Evolutionary conservation across 129 eudicot species (phyloP).

Genomic region (Pittosporum tobira): DNA sequence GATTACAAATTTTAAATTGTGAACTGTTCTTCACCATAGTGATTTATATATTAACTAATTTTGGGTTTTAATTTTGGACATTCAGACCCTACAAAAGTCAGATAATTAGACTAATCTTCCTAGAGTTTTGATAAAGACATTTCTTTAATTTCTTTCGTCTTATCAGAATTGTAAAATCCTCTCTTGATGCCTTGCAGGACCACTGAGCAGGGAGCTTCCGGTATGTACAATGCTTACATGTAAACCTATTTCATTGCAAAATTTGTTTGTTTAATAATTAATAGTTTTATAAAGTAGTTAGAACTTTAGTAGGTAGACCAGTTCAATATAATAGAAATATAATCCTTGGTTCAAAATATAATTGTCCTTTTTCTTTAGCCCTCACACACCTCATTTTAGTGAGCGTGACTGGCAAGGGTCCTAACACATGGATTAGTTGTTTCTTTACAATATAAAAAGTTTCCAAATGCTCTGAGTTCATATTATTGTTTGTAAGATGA

Average conservation of each 20-base stretch:
- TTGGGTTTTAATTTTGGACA: background rate
- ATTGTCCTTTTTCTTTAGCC: too few species aligned
- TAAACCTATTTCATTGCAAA: background rate
- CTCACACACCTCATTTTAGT: too few species aligned
- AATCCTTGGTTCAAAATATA: too few species aligned
- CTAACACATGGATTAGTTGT: too few species aligned
- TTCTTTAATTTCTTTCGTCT: background rate
- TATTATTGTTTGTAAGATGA: too few species aligned
- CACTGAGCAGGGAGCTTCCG: slow-evolving; percentile 38
- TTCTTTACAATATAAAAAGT: too few species aligned
- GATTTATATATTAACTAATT: background rate
- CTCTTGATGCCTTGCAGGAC: slow-evolving; percentile 32
- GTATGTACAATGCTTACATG: slow-evolving; percentile 27
- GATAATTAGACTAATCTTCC: background rate
- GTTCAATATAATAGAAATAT: too few species aligned
- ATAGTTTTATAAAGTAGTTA: background rate
- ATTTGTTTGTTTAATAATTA: background rate
- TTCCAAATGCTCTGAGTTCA: too few species aligned
- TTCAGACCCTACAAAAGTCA: background rate
- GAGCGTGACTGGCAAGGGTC: too few species aligned
- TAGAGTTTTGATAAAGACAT: background rate
- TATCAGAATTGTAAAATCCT: slow-evolving; percentile 12
- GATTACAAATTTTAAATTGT: background rate
- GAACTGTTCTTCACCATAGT: background rate
- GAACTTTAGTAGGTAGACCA: background rate